Evolutionary conservation across 305 asterid genomes (phyloP).

Genomic region (Fraxinus velutina): DNA sequence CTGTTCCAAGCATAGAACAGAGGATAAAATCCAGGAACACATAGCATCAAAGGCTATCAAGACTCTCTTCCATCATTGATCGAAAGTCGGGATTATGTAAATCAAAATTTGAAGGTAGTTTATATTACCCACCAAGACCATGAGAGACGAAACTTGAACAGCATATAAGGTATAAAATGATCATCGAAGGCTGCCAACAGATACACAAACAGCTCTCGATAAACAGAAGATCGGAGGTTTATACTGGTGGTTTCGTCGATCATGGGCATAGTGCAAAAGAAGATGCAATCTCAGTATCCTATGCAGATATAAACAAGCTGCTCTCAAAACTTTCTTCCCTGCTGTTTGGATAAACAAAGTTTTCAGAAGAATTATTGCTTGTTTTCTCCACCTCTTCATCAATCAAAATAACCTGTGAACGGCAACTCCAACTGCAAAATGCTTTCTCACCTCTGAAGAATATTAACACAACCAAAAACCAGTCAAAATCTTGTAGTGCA

Average conservation of each 20-base stretch:
- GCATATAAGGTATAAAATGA: constrained; percentile 27
- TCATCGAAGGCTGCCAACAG: constrained; percentile 71
- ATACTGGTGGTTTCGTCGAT: constrained; percentile 35
- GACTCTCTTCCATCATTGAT: not conserved
- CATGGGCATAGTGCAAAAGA: constrained; percentile 28
- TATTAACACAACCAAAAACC: constrained; percentile 18
- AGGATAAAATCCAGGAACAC: not conserved
- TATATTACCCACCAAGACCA: constrained; percentile 32
- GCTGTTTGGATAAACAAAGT: constrained; percentile 16
- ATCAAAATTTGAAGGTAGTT: constrained; percentile 28
- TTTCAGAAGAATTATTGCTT: constrained; percentile 27
- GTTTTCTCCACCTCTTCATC: constrained; percentile 56
- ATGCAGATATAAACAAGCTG: constrained; percentile 34
- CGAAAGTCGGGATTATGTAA: constrained; percentile 10
- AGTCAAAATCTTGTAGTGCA: not conserved
- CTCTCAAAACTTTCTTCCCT: constrained; percentile 32
- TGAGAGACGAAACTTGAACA: constrained; percentile 42
- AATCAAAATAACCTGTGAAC: constrained; percentile 52
- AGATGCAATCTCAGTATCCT: constrained; percentile 11
- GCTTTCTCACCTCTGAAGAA: constrained; percentile 69
- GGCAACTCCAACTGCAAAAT: constrained; percentile 65
- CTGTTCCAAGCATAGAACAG: not conserved
- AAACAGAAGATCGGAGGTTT: constrained; percentile 32
- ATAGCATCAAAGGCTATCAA: not conserved
- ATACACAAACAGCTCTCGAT: constrained; percentile 58